These are phyloP conservation scores for Debaryomyces robertsiae DNA, from an alignment of 1,139 yeast species.

Conservation along the genomic window DNA sequence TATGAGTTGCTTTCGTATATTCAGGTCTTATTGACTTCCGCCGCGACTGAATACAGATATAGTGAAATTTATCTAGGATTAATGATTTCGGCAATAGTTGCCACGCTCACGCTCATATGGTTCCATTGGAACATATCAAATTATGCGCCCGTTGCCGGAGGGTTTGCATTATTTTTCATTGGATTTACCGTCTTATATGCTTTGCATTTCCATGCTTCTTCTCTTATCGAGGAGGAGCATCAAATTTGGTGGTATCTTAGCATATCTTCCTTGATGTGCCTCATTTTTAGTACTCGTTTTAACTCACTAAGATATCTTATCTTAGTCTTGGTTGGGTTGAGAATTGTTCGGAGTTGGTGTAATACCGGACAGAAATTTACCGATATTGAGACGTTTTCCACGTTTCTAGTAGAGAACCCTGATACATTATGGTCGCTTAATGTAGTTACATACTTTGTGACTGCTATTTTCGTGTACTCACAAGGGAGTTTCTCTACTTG, in stretches of 20 bases:
- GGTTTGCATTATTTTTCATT: conserved; percentile 26
- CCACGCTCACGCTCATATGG: conserved; percentile 25
- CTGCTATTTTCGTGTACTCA: conserved; percentile 25
- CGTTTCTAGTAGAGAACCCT: conserved; percentile 43
- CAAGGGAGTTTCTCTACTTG: conserved; percentile 32
- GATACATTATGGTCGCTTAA: conserved; percentile 53
- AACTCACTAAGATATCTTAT: conserved; percentile 22
- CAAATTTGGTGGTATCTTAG: conserved; percentile 92
- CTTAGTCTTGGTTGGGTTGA: conserved; percentile 42
- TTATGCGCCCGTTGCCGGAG: conserved; percentile 13
- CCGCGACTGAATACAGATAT: conserved; percentile 77
- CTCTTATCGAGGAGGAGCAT: conserved; percentile 95
- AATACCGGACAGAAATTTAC: conserved; percentile 83
- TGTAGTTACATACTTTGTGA: conserved; percentile 37
- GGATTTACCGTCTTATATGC: conserved; percentile 49
- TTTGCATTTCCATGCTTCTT: conserved; percentile 78
- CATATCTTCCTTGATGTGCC: conserved; percentile 26
- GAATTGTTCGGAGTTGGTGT: conserved; percentile 83
- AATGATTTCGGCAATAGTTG: conserved; percentile 30
- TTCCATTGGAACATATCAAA: conserved; percentile 21
- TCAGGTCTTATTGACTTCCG: conserved; percentile 59
- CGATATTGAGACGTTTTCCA: conserved; percentile 46
- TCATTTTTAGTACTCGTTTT: conserved; percentile 17
- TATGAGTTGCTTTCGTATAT: conserved; percentile 46
- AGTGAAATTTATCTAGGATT: conserved; percentile 53